A percentile compares a stretch with the other conserved stretches of the same genome.
These are phyloP conservation scores for Aschersonia sp. DNA, from an alignment of 2,329 filamentous ascomycete genomes.

Conservation along the genomic window DNA sequence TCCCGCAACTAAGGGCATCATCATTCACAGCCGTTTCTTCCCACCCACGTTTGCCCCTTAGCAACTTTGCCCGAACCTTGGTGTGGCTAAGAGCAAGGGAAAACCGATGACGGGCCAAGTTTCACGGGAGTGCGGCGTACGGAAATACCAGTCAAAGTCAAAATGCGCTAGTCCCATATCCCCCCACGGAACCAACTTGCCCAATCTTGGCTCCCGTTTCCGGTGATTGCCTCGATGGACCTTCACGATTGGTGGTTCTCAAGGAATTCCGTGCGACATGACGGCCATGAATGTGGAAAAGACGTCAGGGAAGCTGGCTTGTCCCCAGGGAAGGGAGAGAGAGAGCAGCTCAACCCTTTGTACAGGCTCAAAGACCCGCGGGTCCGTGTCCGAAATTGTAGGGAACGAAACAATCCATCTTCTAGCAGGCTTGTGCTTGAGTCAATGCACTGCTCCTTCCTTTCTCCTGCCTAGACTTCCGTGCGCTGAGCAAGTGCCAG, in stretches of 20 bases:
- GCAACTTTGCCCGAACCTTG: background rate
- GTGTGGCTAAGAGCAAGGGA: too few relatives aligned
- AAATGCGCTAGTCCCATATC: background rate
- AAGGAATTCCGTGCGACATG: background rate
- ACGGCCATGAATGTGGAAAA: background rate
- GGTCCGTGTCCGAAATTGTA: background rate
- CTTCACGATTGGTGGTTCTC: background rate
- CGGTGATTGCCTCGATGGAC: background rate
- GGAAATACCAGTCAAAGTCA: background rate
- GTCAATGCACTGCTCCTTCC: background rate
- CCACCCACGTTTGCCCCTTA: background rate
- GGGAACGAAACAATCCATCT: background rate
- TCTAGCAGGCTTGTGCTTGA: background rate
- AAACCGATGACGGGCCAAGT: background rate
- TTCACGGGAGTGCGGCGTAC: background rate
- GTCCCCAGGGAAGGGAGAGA: background rate
- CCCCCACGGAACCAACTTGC: background rate
- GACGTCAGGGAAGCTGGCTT: background rate
- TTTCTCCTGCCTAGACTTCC: background rate
- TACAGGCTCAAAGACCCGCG: background rate
- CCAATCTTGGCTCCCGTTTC: background rate
- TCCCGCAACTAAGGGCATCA: too few relatives aligned
- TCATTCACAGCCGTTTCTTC: background rate
- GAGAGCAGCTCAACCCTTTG: background rate
- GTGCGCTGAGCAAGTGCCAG: background rate